phyloP scores from a whole-genome alignment of 306 rosid genomes.

The Cucurbita ficifolia region DNA sequence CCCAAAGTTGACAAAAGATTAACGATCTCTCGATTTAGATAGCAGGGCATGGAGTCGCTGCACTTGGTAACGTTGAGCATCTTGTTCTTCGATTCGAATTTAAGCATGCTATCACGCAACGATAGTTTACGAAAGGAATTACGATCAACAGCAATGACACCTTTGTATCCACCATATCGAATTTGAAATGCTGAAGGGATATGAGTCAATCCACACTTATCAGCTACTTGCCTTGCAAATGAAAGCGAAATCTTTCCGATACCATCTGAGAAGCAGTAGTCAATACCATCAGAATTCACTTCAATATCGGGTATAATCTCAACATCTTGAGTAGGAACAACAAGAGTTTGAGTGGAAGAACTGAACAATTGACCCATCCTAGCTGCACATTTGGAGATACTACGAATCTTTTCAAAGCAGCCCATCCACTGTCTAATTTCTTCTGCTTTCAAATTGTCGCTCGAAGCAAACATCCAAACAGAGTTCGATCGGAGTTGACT shows the following conservation, averaged over 20 bases:
- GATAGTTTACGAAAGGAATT: constrained; percentile 64
- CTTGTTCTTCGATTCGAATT: constrained; percentile 61
- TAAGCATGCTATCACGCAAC: constrained; percentile 71
- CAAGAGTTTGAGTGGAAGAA: constrained; percentile 63
- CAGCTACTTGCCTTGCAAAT: constrained; percentile 73
- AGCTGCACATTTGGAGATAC: constrained; percentile 88
- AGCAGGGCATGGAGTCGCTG: constrained; percentile 74
- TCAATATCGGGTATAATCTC: constrained; percentile 82
- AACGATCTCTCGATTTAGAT: constrained; percentile 80
- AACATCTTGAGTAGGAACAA: constrained; percentile 48
- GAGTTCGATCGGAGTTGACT: constrained; percentile 86
- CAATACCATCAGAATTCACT: constrained; percentile 37
- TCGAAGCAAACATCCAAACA: constrained; percentile 97
- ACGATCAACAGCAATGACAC: constrained; percentile 76
- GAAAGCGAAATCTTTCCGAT: constrained; percentile 73
- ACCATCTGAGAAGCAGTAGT: constrained; percentile 91
- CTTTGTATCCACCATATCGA: constrained; percentile 92
- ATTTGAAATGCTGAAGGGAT: constrained; percentile 90
- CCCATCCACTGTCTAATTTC: constrained; percentile 97
- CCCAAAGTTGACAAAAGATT: constrained; percentile 66
- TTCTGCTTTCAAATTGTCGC: constrained; percentile 56
- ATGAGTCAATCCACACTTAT: constrained; percentile 44
- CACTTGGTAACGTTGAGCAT: constrained; percentile 86
- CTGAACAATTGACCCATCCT: constrained; percentile 98
- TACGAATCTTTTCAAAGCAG: constrained; percentile 62